Base-by-base conservation (phyloP, 2,329 filamentous ascomycete genomes). In the Tolypocladium paradoxum region DNA sequence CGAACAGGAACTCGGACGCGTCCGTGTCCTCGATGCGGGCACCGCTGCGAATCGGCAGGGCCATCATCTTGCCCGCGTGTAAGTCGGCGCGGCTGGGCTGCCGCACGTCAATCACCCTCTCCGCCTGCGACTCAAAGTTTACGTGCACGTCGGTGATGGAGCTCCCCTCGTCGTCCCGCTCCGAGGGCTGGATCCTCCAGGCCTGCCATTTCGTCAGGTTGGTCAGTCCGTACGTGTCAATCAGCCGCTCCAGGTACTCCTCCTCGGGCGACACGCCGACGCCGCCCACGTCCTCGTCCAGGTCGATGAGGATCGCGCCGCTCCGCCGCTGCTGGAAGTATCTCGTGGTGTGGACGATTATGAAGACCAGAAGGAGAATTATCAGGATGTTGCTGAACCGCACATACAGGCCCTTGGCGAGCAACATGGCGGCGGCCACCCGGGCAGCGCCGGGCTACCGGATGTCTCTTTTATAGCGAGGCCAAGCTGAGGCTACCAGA, bases 1-100 rank as follows among this genome's bases (percentile, higher is more conserved):
- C 73, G 51, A 77, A 73, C 2, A 76, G 55, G 49, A 72, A 69
- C 2, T 65, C 59, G 0, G 73, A 72, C 0, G 68, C 72, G 49
- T 76, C 68, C 4, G 71, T 55, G 34, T 66, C 61, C 18, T 62
- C 65, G 4, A 67, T 62, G 5, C 55, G 60, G 5, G 62, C 56
- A 16, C 68, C 68, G 29, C 54, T 54, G 5, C 64, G 61, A 14
- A 71, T 58, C 3, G 70, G 63, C 45, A 76, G 58, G 18, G 62
- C 61, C 27, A 74, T 55, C 38, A 63, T 55, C 52, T 63, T 61
- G 20, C 61, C 57, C 14, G 64, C 64, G 18, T 65, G 60, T 22
- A 69, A 22, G 34, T 64, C 59, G 0, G 60, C 52, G 3, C 55
- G 58, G 45, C 60, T 61, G 5, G 65, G 63, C 0, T 55, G 57